These are phyloP conservation scores for Iberis pinnata DNA, from an alignment of 345 rosid species.

Conservation along the genomic window DNA sequence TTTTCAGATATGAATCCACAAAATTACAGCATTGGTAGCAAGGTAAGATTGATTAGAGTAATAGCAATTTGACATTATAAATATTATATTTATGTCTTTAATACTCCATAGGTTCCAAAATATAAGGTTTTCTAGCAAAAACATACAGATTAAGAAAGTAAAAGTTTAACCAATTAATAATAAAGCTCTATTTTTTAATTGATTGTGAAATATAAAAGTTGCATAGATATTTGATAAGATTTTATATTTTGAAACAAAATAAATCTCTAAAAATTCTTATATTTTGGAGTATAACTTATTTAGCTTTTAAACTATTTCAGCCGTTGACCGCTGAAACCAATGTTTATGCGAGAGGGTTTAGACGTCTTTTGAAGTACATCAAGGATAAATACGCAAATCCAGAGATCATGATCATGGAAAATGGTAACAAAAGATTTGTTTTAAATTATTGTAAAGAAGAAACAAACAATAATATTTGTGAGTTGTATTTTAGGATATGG, in stretches of 20 bases:
- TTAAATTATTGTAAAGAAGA: too few species aligned
- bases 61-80: background rate
- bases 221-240: too few species aligned
- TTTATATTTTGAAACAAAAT: too few species aligned
- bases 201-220: too few species aligned
- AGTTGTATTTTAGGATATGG: slow-evolving; percentile 9
- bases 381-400: slow-evolving; percentile 34
- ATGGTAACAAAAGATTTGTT: slow-evolving; percentile 24
- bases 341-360: slow-evolving; percentile 25
- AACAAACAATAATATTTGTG: background rate
- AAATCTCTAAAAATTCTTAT: too few species aligned
- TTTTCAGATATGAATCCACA: background rate
- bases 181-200: too few species aligned
- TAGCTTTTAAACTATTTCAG: background rate
- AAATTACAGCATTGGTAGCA: background rate
- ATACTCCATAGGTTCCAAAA: too few species aligned
- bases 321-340: background rate
- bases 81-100: background rate
- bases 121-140: too few species aligned
- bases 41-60: background rate
- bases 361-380: slow-evolving; percentile 29
- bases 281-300: too few species aligned
- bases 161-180: too few species aligned
- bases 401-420: slow-evolving; percentile 38
- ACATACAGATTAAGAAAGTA: too few species aligned